Conservation (phyloP, 208 protist genomes). For the Leishmania lainsoni region DNA sequence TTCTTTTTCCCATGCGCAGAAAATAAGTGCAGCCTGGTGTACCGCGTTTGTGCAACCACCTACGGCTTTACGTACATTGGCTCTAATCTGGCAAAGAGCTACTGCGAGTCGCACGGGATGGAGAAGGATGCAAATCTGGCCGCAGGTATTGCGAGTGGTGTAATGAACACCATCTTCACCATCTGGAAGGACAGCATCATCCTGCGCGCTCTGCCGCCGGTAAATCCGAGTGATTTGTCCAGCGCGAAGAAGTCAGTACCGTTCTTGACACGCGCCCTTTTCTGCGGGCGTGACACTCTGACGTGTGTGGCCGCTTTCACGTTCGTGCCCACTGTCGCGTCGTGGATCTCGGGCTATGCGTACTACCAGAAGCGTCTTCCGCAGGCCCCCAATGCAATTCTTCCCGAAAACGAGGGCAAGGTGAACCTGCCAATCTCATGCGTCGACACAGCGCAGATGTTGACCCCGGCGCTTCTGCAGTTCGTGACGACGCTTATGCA, state of each 20-base stretch:
- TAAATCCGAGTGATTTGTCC: conserved; percentile 36
- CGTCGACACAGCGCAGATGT: conserved; percentile 68
- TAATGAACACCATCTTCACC: conserved; percentile 75
- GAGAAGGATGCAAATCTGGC: conserved; percentile 58
- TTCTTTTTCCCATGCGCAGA: conserved; percentile 87
- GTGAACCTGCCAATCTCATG: conserved; percentile 56
- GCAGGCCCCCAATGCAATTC: conserved; percentile 36
- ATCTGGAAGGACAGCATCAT: conserved; percentile 90
- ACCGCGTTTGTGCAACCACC: conserved; percentile 60
- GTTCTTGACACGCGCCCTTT: conserved; percentile 77
- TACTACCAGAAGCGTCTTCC: conserved; percentile 61
- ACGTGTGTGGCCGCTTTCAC: conserved; percentile 85
- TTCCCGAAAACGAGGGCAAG: conserved; percentile 67
- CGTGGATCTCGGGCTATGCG: conserved; percentile 56
- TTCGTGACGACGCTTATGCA: conserved; percentile 84
- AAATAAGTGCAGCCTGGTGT: conserved; percentile 83
- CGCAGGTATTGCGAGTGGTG: conserved; percentile 64
- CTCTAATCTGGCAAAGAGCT: conserved; percentile 83
- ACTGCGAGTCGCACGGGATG: conserved; percentile 73
- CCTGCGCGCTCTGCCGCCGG: conserved; percentile 65
- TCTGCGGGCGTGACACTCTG: conserved; percentile 75
- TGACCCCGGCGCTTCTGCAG: conserved; percentile 78
- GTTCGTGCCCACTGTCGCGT: conserved; percentile 73
- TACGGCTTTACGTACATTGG: conserved; percentile 79
- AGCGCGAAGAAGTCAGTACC: conserved; percentile 67